Base-by-base conservation (phyloP, 768 basidiomycete genomes). In the Mycena chlorophos region DNA sequence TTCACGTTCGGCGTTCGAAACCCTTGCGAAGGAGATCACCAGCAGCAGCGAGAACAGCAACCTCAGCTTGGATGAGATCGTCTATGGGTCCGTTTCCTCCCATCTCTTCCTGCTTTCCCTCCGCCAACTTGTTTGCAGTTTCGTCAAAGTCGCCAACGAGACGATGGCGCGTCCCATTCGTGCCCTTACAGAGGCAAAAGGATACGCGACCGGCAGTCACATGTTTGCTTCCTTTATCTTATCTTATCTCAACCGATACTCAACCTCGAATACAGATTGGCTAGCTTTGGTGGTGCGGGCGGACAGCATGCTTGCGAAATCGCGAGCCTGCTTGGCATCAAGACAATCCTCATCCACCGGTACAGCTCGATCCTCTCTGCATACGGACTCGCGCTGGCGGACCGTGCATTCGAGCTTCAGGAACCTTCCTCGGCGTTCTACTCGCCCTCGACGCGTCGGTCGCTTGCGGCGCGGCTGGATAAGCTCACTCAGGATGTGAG, bases 61-160 rank as follows among this genome's bases (percentile, higher is more conserved):
- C 53, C 74, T 92, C 40, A 74, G 72, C 4, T 66, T 94, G 28
- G 91, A 95, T 64, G 93, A 96, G 68, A 85, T 96, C 34, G 88
- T 94, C 10, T 94, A 91, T 59, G 95, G 91, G 89, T 91, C 34
- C 17, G 82, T 69, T 27, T 16, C n/a, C n/a, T n/a, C n/a, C n/a
- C n/a, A n/a, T n/a, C 38, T 31, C 14, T n/a, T 20, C 37, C 19
- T 52, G 19, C 28, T 22, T 23, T 23, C n/a, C 31, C 5, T 13
- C 17, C 4, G 22, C 28, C 5, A 12, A 31, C 51, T 56, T 23
- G 17, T 39, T 4, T n/a, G 4, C 47, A 92, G 94, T 4, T 97
- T 94, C 71, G 88, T 98, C 73, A 92, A 94, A 66, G 94, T 96
- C 10, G 94, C 94, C 8, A 97, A 97, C 63, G 95, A 98, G 75